Percentiles rank a stretch among this genome's conserved stretches.
phyloP scores from a whole-genome alignment of 2,329 filamentous ascomycete species.

The Fusarium falciforme region DNA sequence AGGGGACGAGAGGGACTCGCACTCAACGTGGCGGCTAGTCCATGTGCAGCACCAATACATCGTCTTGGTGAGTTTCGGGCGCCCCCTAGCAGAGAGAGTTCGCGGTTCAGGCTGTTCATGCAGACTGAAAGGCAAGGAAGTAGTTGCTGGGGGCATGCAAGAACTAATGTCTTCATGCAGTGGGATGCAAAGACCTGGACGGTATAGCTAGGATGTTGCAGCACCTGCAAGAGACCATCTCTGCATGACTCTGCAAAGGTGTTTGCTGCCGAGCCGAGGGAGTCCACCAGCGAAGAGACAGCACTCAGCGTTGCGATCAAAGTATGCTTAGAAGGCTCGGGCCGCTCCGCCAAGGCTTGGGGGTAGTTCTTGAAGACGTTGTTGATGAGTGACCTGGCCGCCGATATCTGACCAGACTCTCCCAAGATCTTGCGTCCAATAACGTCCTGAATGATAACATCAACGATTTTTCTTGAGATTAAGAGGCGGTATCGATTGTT shows the following conservation, averaged over 20 bases:
- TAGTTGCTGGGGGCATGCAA: conserved; percentile 92
- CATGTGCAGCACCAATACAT: conserved; percentile 92
- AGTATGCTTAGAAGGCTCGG: conserved; percentile 89
- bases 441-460: conserved; percentile 85
- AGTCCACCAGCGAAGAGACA: conserved; percentile 80
- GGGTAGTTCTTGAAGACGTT: conserved; percentile 94
- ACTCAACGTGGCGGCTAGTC: conserved; percentile 89
- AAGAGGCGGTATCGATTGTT: conserved; percentile 91
- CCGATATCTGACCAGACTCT: conserved; percentile 87
- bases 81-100: conserved; percentile 80
- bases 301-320: conserved; percentile 84
- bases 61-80: conserved; percentile 82
- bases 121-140: conserved; percentile 92
- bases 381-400: conserved; percentile 85
- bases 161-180: conserved; percentile 86
- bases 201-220: conserved; percentile 95
- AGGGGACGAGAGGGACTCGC: conserved; percentile 88
- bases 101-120: conserved; percentile 93
- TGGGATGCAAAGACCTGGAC: conserved; percentile 91
- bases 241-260: conserved; percentile 84
- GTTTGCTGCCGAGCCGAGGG: conserved; percentile 84
- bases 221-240: conserved; percentile 87
- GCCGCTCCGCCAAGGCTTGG: conserved; percentile 85
- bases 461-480: conserved; percentile 85
- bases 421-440: conserved; percentile 85